Conservation (phyloP, 2,329 filamentous ascomycete species). For the Cladorrhinum sp. region DNA sequence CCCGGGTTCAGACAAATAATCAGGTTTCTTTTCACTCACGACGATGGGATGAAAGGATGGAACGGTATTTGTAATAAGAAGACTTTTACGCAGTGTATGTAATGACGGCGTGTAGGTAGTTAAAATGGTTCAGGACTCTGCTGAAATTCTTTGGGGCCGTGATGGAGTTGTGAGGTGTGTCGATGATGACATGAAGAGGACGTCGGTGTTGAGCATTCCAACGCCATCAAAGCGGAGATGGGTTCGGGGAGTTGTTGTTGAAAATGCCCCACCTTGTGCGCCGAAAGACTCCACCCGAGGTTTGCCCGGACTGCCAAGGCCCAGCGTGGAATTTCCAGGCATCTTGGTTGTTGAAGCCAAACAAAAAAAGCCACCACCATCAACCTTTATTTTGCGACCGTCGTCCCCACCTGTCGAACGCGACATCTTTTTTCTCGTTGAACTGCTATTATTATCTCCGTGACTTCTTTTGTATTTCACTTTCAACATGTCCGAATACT, state of each 20-base stretch:
- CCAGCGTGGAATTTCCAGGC: not conserved
- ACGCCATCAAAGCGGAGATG: not conserved
- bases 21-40: not conserved
- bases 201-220: not conserved
- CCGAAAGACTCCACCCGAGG: not conserved
- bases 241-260: not conserved
- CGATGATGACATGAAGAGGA: not conserved
- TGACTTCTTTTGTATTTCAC: not conserved
- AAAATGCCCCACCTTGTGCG: not conserved
- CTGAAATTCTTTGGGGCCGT: not conserved
- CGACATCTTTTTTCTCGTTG: no score
- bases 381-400: not conserved
- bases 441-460: not conserved
- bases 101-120: not conserved
- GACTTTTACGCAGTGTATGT: not conserved
- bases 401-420: no score
- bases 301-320: no score
- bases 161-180: not conserved
- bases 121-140: not conserved
- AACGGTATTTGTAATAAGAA: not conserved
- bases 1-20: not conserved
- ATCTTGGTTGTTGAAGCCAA: not conserved
- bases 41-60: not conserved
- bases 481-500: conserved; percentile 83
- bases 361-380: not conserved